Evolutionary conservation across 352 stramenopile genomes (phyloP).

Genomic region (Stramenopiles sp.): DNA sequence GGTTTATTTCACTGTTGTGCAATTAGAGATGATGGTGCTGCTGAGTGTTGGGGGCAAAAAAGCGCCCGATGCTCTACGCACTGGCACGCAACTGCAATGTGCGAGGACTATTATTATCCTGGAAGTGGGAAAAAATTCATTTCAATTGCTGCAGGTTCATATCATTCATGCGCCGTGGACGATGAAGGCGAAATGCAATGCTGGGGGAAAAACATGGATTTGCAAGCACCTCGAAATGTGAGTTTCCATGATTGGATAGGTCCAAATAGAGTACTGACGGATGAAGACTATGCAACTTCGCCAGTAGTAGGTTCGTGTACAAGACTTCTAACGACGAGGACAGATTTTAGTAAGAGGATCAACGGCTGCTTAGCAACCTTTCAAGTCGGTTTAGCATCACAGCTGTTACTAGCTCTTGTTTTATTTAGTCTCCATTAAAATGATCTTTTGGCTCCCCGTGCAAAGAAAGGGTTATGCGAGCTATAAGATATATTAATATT

Average conservation of each 20-base stretch:
- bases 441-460: too few relatives aligned
- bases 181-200: constrained; percentile 6
- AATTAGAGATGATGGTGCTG: neutral
- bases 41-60: constrained; percentile 11
- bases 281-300: neutral
- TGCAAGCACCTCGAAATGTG: neutral
- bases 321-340: neutral
- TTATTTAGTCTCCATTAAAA: neutral
- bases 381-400: neutral
- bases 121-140: constrained; percentile 4
- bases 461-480: too few relatives aligned
- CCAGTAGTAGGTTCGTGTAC: neutral
- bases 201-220: neutral
- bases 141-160: neutral
- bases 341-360: neutral
- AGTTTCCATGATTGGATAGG: neutral
- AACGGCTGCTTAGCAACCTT: neutral
- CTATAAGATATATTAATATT: too few relatives aligned
- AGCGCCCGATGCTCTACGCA: neutral
- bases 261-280: neutral
- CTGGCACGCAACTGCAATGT: neutral
- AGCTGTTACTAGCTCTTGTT: neutral
- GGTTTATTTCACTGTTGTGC: constrained; percentile 10
- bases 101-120: constrained; percentile 8
- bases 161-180: constrained; percentile 1